These are phyloP conservation scores for Trichoderma koningii DNA, from an alignment of 2,329 filamentous ascomycete species.

Conservation along the genomic window DNA sequence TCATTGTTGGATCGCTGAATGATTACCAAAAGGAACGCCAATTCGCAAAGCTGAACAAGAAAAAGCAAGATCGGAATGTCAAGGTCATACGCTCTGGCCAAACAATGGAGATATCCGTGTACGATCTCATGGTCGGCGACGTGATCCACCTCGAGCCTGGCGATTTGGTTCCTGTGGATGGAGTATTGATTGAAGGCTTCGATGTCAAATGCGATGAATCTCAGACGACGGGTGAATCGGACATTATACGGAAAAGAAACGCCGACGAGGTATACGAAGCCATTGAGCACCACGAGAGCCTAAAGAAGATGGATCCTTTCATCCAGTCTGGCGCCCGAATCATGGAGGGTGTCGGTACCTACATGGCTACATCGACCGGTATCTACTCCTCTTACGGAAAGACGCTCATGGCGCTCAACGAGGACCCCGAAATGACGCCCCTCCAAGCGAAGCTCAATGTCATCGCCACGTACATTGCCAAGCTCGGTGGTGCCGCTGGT, in stretches of 20 bases:
- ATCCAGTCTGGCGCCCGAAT: slow-evolving; percentile 83
- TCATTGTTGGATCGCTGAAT: slow-evolving; percentile 74
- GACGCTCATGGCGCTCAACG: slow-evolving; percentile 72
- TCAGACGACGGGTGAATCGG: slow-evolving; percentile 77
- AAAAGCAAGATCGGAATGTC: slow-evolving; percentile 74
- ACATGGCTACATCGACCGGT: slow-evolving; percentile 72
- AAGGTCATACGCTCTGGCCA: slow-evolving; percentile 72
- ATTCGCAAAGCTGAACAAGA: slow-evolving; percentile 76
- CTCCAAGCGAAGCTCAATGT: slow-evolving; percentile 75
- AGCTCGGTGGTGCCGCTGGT: slow-evolving; percentile 74
- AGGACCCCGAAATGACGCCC: slow-evolving; percentile 73
- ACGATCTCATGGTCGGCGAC: slow-evolving; percentile 69
- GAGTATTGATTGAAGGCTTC: slow-evolving; percentile 71
- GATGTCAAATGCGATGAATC: slow-evolving; percentile 78
- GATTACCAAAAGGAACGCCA: slow-evolving; percentile 81
- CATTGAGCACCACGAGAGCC: slow-evolving; percentile 65
- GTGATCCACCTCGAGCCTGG: slow-evolving; percentile 73
- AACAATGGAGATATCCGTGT: slow-evolving; percentile 68
- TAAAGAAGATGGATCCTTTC: slow-evolving; percentile 77
- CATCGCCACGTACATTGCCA: slow-evolving; percentile 76
- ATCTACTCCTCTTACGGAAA: slow-evolving; percentile 74
- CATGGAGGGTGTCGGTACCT: slow-evolving; percentile 75
- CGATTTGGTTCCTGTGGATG: slow-evolving; percentile 73
- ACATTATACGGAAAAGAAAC: slow-evolving; percentile 68
- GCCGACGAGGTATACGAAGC: slow-evolving; percentile 69